These are phyloP conservation scores for Pyrus pyrifolia DNA, from an alignment of 306 rosid species.

Conservation along the genomic window DNA sequence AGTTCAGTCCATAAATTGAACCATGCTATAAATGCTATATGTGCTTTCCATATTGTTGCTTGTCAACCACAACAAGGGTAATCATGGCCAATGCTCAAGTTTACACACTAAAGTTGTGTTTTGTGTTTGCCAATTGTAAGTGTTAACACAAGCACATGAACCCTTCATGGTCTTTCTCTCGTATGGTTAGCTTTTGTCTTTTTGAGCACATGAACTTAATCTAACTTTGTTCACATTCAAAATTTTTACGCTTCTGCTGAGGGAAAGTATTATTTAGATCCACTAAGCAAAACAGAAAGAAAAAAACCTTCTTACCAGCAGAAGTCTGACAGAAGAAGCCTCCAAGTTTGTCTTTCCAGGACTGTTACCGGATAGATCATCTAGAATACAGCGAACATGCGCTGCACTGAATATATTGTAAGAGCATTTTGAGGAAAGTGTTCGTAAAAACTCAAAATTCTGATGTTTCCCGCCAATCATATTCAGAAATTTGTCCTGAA, in stretches of 20 bases:
- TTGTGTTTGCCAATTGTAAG: neutral
- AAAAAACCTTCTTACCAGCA: slow-evolving; percentile 42
- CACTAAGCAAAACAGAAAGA: slow-evolving; percentile 1
- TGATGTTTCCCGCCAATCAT: slow-evolving; percentile 52
- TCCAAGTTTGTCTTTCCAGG: slow-evolving; percentile 37
- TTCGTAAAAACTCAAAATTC: slow-evolving; percentile 51
- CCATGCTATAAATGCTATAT: neutral
- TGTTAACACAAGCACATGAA: neutral
- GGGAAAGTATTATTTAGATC: slow-evolving; percentile 10
- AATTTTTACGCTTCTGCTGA: neutral
- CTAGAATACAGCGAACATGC: slow-evolving; percentile 49
- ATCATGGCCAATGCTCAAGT: neutral
- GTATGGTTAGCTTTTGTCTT: neutral
- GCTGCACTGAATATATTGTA: slow-evolving; percentile 68
- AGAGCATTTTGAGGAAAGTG: slow-evolving; percentile 75
- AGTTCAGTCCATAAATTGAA: neutral
- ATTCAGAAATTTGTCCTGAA: slow-evolving; percentile 60
- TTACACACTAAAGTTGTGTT: neutral
- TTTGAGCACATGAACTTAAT: neutral
- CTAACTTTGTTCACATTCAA: neutral
- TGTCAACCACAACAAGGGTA: neutral
- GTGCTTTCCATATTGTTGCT: neutral
- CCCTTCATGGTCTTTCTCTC: neutral
- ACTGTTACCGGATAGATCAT: slow-evolving; percentile 35
- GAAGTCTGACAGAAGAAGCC: slow-evolving; percentile 61